Evolutionary conservation across 768 basidiomycete genomes (phyloP), one percentile per base, ranked within the genome.

Genomic region (Phlebiopsis gigantea): DNA sequence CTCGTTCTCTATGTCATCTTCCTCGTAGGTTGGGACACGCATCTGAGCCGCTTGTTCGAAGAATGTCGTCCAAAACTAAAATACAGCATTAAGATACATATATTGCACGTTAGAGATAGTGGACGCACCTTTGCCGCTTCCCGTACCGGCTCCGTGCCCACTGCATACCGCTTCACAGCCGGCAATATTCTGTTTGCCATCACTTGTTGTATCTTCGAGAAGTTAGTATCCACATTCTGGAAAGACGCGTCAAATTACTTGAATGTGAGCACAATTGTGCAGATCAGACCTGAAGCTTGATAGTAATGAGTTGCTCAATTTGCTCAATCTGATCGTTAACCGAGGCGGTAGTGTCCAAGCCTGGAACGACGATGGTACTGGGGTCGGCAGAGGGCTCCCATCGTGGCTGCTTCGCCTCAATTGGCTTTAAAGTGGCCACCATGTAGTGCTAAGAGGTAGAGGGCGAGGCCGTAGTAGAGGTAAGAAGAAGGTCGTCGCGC

Each of bases 51-150:
- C 93, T 57, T 89, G 83, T 66, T 98, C 94, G 67, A 94, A 98
- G 77, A 99, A 98, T 0, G 90, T 88, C 4, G 87, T 87, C 95
- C 96, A 98, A 69, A 98, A 98, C 95, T 96, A 64, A 14, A 3
- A 17, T 48, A 1, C 15, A 48, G 2, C 26, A 34, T 48, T 3
- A 44, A 10, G 4, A 21, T 2, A 12, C 34, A 15, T 4, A 5
- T 30, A 4, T 6, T 5, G 1, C 3, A 8, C 4, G 17, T 1
- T 29, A 6, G 15, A 29, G 12, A 26, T 6, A 22, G 26, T 10
- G 44, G 7, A 39, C 83, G 56, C 62, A 93, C 96, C 77, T 89
- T 90, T 9, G 94, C 91, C 25, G 93, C 90, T 62, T 98, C 93
- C 58, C 88, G 78, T 28, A 93, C 92, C 4, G 93, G 88, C 66